These are phyloP conservation scores for Solanum corneliomulleri DNA, from an alignment of 257 asterid genomes.

Conservation along the genomic window DNA sequence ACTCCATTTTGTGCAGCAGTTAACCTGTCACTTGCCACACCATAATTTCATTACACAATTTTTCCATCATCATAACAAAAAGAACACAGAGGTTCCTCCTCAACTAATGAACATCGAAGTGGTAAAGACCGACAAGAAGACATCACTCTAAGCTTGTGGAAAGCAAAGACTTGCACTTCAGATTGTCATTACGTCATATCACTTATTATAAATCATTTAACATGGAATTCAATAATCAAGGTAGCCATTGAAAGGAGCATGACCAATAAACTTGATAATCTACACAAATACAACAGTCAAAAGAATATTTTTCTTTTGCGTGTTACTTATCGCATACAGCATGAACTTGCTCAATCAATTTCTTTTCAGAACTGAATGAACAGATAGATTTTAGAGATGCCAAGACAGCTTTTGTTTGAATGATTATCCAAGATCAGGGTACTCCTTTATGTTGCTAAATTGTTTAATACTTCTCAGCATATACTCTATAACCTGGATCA, in stretches of 20 bases:
- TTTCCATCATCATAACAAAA: not conserved
- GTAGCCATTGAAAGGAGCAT: not conserved
- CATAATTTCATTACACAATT: not conserved
- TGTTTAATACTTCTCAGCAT: not conserved
- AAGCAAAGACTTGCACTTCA: not conserved
- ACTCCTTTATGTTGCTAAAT: not conserved
- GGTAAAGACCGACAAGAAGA: not conserved
- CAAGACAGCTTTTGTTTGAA: not conserved
- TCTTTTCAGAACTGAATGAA: not conserved
- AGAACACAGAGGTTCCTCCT: not conserved
- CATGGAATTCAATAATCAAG: not conserved
- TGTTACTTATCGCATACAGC: not conserved
- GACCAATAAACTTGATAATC: not conserved
- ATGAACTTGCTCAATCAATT: not conserved
- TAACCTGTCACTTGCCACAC: not conserved
- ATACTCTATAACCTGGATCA: not conserved
- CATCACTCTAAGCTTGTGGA: not conserved
- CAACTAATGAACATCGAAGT: not conserved
- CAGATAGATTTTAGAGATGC: not conserved
- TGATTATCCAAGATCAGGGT: not conserved
- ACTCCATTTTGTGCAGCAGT: slow-evolving; percentile 25
- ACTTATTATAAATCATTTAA: not conserved
- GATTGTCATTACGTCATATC: not conserved
- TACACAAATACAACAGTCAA: not conserved
- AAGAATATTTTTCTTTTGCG: not conserved